Evolutionary conservation across 441 rosid genomes (phyloP).

Genomic region (Gossypium trilobum): DNA sequence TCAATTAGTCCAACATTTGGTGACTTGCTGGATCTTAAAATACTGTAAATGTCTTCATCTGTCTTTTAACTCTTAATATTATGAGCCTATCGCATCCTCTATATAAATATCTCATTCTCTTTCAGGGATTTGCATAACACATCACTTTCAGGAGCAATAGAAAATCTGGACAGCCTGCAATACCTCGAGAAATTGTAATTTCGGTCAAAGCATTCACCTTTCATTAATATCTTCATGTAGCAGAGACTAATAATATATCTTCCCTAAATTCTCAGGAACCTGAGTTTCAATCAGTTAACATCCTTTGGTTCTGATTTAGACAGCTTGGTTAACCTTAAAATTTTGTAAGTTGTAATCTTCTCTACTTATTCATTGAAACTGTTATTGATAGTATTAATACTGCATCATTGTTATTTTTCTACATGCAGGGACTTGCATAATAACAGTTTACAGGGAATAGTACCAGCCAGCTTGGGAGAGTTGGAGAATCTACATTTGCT

Average conservation of each 20-base stretch:
- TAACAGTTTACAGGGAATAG: conserved; percentile 62
- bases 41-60: conserved; percentile 40
- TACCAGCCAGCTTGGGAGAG: conserved; percentile 66
- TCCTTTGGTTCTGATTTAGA: conserved; percentile 64
- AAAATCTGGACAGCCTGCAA: conserved; percentile 66
- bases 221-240: not conserved
- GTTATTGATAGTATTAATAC: conserved; percentile 9
- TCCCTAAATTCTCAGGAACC: conserved; percentile 45
- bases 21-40: conserved; percentile 74
- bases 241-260: conserved; percentile 1
- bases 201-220: conserved; percentile 1
- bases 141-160: conserved; percentile 69
- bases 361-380: not conserved
- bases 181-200: conserved; percentile 63
- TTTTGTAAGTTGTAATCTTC: conserved; percentile 50
- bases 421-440: conserved; percentile 68
- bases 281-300: conserved; percentile 69
- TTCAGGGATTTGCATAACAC: conserved; percentile 81
- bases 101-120: conserved; percentile 2
- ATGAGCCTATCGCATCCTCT: not conserved
- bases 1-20: conserved; percentile 81
- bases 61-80: not conserved
- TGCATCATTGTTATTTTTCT: not conserved
- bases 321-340: conserved; percentile 53
- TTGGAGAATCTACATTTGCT: conserved; percentile 57